A percentile compares a stretch with the other conserved stretches of the same genome.
Evolutionary conservation across 2,329 filamentous ascomycete genomes (phyloP).

Genomic region (Ramichloridium luteum): DNA sequence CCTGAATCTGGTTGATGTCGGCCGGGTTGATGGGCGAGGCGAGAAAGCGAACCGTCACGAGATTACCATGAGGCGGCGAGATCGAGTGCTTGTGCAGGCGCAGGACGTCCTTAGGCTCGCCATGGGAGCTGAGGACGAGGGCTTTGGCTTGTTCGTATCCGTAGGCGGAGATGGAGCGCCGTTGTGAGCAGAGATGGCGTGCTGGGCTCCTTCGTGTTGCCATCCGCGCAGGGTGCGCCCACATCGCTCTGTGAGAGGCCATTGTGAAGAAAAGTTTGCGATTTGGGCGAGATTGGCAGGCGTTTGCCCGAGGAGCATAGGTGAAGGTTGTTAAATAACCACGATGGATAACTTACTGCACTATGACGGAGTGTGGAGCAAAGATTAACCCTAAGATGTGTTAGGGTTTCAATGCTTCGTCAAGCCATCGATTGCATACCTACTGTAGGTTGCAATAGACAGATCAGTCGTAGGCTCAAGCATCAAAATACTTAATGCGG

Average conservation of each 20-base stretch:
- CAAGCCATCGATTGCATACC: too few relatives aligned
- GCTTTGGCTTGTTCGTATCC: constrained; percentile 77
- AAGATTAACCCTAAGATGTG: too few relatives aligned
- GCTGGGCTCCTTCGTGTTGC: constrained; percentile 2
- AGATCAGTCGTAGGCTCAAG: too few relatives aligned
- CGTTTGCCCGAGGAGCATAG: too few relatives aligned
- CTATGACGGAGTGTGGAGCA: too few relatives aligned
- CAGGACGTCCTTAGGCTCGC: constrained; percentile 60
- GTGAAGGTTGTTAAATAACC: too few relatives aligned
- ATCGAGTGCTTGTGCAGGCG: constrained; percentile 66
- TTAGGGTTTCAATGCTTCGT: too few relatives aligned
- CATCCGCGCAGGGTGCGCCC: not conserved
- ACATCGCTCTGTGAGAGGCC: not conserved
- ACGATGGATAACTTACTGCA: too few relatives aligned
- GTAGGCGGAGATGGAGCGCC: constrained; percentile 47
- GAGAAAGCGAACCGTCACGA: constrained; percentile 73
- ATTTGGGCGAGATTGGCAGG: too few relatives aligned
- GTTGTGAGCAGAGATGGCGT: constrained; percentile 11
- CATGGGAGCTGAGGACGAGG: constrained; percentile 62
- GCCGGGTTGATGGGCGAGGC: constrained; percentile 91
- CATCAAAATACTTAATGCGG: too few relatives aligned
- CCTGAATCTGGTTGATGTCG: constrained; percentile 96
- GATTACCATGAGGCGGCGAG: constrained; percentile 56
- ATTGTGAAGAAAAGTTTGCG: too few relatives aligned
- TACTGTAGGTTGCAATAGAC: too few relatives aligned